Evolutionary conservation across 805 yeast species (phyloP).

Genomic region (Teunomyces barrocoloradensis): DNA sequence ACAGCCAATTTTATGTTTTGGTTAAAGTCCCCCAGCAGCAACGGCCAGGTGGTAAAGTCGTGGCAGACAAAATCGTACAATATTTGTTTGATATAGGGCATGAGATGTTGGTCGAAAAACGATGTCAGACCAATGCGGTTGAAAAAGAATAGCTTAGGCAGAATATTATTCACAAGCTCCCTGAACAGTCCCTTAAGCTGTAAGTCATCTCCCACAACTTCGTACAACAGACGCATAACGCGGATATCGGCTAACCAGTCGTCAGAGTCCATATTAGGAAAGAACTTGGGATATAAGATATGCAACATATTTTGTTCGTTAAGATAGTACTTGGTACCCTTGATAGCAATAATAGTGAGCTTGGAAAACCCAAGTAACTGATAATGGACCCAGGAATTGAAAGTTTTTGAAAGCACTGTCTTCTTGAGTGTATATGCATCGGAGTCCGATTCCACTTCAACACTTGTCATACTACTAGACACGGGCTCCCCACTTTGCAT

Average conservation of each 20-base stretch:
- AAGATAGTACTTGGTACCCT: constrained; percentile 35
- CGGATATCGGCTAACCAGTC: constrained; percentile 34
- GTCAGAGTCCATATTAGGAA: constrained; percentile 41
- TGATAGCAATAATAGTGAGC: constrained; percentile 40
- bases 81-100: constrained; percentile 29
- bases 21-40: constrained; percentile 2
- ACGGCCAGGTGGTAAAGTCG: constrained; percentile 13
- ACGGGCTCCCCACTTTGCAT: not conserved
- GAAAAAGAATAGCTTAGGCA: constrained; percentile 22
- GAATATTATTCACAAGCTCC: constrained; percentile 16
- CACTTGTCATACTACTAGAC: not conserved
- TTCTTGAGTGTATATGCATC: not conserved
- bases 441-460: not conserved
- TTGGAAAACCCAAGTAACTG: constrained; percentile 36
- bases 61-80: constrained; percentile 29
- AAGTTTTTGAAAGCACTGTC: constrained; percentile 19
- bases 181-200: constrained; percentile 20
- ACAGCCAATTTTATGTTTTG: constrained; percentile 22
- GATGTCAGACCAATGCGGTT: constrained; percentile 21
- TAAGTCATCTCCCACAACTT: constrained; percentile 8
- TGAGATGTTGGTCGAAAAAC: constrained; percentile 28
- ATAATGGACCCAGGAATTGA: constrained; percentile 34
- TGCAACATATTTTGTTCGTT: constrained; percentile 44
- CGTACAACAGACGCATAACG: constrained; percentile 16
- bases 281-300: constrained; percentile 43